These are phyloP conservation scores for Talaromyces trachyspermus DNA, from an alignment of 495 filamentous ascomycete genomes.

Conservation along the genomic window DNA sequence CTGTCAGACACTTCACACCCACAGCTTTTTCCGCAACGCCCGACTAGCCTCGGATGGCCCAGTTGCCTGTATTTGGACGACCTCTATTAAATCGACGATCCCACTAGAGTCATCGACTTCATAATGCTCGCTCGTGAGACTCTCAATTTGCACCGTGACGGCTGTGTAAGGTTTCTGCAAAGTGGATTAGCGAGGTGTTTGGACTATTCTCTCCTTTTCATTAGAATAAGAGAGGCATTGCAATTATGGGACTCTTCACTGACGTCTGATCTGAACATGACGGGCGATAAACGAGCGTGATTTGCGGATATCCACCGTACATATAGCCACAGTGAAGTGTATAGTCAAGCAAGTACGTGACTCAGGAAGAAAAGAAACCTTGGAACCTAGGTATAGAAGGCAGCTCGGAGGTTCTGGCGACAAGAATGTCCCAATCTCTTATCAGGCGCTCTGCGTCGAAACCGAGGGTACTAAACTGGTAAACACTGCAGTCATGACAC, in stretches of 20 bases:
- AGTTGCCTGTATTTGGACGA: slow-evolving; percentile 78
- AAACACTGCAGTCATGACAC: slow-evolving; percentile 24
- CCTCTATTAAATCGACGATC: slow-evolving; percentile 89
- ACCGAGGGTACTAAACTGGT: too few relatives aligned
- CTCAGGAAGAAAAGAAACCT: too few relatives aligned
- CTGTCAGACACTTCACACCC: slow-evolving; percentile 21
- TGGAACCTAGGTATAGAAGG: too few relatives aligned
- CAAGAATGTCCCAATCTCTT: too few relatives aligned
- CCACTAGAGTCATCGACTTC: slow-evolving; percentile 87
- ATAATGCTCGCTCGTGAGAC: slow-evolving; percentile 80
- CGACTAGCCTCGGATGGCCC: slow-evolving; percentile 87
- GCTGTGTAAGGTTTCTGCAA: slow-evolving; percentile 89
- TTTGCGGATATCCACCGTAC: too few relatives aligned
- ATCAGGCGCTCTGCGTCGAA: not conserved
- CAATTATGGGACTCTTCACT: not conserved
- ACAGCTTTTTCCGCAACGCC: slow-evolving; percentile 94
- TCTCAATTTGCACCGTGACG: slow-evolving; percentile 89
- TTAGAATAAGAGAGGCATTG: too few relatives aligned
- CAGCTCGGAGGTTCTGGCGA: too few relatives aligned
- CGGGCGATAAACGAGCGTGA: too few relatives aligned
- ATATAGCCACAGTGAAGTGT: too few relatives aligned
- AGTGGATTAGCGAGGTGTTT: not conserved
- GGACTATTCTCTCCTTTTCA: too few relatives aligned
- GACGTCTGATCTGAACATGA: slow-evolving; percentile 9
- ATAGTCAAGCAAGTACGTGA: too few relatives aligned